Conservation (phyloP, 179 eudicot species). For the Vitellaria paradoxa region DNA sequence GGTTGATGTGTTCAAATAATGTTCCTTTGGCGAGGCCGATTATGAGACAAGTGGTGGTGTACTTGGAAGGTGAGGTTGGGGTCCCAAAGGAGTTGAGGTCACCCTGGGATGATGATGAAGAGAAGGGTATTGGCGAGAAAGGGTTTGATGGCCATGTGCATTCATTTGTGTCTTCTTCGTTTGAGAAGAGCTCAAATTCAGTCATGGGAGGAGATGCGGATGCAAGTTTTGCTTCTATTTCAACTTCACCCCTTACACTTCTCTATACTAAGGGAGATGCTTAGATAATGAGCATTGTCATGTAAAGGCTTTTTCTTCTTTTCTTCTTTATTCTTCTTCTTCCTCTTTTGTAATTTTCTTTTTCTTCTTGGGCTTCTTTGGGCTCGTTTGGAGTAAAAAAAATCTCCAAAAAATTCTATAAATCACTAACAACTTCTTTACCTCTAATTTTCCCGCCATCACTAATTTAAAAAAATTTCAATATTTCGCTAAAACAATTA, state of each 20-base stretch:
- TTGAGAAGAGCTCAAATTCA: conserved; percentile 22
- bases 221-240: conserved; percentile 14
- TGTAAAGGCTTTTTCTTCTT: background rate
- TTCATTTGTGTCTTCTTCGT: conserved; percentile 37
- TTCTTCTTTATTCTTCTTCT: too few species aligned
- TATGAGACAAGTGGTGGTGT: conserved; percentile 61
- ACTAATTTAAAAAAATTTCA: too few species aligned
- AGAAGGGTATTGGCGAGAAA: conserved; percentile 31
- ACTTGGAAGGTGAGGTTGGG: conserved; percentile 50
- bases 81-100: conserved; percentile 36
- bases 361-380: too few species aligned
- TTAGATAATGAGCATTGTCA: too few species aligned
- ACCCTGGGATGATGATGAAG: conserved; percentile 21
- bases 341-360: too few species aligned
- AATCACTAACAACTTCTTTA: too few species aligned
- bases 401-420: too few species aligned
- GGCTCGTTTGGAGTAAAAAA: too few species aligned
- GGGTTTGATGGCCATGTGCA: too few species aligned
- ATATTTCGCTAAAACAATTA: too few species aligned
- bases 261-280: conserved; percentile 9
- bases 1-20: conserved; percentile 55
- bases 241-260: conserved; percentile 12
- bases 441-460: too few species aligned
- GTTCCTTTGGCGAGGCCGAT: conserved; percentile 40
- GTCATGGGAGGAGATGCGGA: background rate